These are phyloP conservation scores for Exobasidium rhododendri DNA, from an alignment of 1,284 basidiomycete genomes.

Conservation along the genomic window DNA sequence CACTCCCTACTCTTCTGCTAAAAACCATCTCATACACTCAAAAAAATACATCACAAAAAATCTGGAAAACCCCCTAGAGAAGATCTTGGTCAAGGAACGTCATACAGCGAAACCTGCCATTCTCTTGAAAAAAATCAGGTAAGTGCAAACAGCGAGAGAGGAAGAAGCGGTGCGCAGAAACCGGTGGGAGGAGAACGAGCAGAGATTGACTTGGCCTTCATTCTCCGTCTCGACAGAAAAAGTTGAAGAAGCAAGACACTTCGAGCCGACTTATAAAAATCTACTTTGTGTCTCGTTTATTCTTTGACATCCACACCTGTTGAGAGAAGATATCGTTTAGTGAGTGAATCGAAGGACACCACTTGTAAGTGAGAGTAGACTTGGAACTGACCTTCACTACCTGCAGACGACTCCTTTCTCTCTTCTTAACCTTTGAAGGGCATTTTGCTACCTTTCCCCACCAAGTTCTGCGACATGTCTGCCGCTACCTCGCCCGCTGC, in stretches of 20 bases:
- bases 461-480: constrained; percentile 27
- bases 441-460: background rate
- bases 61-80: background rate
- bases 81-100: background rate
- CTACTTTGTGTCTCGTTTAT: constrained; percentile 6
- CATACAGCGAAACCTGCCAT: background rate
- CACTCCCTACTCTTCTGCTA: no score
- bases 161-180: no score
- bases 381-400: no score
- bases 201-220: no score
- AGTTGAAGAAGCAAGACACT: background rate
- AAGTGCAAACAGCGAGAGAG: background rate
- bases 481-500: constrained; percentile 36
- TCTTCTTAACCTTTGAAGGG: background rate
- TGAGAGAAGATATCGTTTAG: constrained; percentile 14
- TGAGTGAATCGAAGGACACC: no score
- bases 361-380: no score
- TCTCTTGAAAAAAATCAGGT: constrained; percentile 13
- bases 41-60: background rate
- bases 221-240: no score
- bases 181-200: no score
- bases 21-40: constrained; percentile 10
- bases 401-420: background rate
- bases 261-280: background rate
- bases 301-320: background rate